These are phyloP conservation scores for Mortierella sp. DNA, from an alignment of 371 early-diverging fungal genomes.

Conservation along the genomic window DNA sequence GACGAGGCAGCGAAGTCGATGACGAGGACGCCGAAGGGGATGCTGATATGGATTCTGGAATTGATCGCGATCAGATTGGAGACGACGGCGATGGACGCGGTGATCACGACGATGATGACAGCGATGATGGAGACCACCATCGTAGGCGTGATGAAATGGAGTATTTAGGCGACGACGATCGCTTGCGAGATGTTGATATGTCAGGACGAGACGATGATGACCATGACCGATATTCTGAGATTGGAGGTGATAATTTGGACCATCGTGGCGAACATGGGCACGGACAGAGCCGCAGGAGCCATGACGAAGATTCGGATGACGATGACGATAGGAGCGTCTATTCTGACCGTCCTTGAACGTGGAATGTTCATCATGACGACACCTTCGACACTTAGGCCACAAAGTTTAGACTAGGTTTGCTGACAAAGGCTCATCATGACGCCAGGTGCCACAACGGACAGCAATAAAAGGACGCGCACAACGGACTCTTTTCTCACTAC, in stretches of 20 bases:
- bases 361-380: no score
- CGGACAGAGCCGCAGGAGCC: background rate
- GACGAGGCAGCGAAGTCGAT: background rate
- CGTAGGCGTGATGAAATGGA: conserved; percentile 5
- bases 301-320: conserved; percentile 18
- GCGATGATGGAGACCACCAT: background rate
- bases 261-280: background rate
- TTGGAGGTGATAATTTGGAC: background rate
- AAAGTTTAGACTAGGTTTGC: no score
- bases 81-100: background rate
- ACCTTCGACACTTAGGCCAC: background rate
- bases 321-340: conserved; percentile 21
- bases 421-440: no score
- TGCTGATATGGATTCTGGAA: conserved; percentile 18
- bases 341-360: conserved; percentile 11
- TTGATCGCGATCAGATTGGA: conserved; percentile 6
- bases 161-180: conserved; percentile 19
- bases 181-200: conserved; percentile 10
- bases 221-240: conserved; percentile 7
- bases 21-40: conserved; percentile 12
- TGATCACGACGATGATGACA: conserved; percentile 9
- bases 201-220: background rate
- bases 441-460: background rate
- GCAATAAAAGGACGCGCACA: background rate
- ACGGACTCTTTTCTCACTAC: background rate